Percentiles rank a stretch among this genome's conserved stretches.
Evolutionary conservation across 805 yeast genomes (phyloP).

Genomic region (Cyberlindnera samutprakarnensis): DNA sequence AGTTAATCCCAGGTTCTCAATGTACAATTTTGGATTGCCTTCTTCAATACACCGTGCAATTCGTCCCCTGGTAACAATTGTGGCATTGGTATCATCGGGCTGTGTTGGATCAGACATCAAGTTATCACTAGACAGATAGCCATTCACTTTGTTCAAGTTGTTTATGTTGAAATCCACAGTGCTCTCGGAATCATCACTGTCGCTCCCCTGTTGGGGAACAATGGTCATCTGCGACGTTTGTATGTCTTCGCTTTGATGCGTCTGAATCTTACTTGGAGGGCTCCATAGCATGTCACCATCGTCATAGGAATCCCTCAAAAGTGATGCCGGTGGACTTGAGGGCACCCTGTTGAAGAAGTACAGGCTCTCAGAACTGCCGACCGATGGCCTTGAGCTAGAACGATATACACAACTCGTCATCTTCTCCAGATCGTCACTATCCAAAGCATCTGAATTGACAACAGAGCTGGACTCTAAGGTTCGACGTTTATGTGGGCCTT

Average conservation of each 20-base stretch:
- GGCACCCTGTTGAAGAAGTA: constrained; percentile 17
- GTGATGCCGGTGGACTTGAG: constrained; percentile 18
- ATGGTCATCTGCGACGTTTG: constrained; percentile 18
- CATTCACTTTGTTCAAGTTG: constrained; percentile 15
- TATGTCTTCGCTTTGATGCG: neutral
- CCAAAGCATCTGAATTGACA: constrained; percentile 16
- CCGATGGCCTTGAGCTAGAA: constrained; percentile 15
- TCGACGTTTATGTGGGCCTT: constrained; percentile 13
- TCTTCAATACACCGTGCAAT: constrained; percentile 43
- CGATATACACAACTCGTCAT: constrained; percentile 1
- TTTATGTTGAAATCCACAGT: constrained; percentile 21
- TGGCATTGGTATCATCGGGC: constrained; percentile 13
- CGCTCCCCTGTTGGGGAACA: constrained; percentile 4
- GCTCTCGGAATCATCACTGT: constrained; percentile 11
- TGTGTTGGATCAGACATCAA: constrained; percentile 11
- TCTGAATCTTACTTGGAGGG: constrained; percentile 11
- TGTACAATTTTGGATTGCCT: constrained; percentile 32
- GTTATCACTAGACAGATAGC: constrained; percentile 19
- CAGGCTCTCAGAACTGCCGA: constrained; percentile 17
- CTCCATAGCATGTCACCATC: neutral
- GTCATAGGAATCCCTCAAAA: constrained; percentile 5
- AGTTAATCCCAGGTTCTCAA: constrained; percentile 40
- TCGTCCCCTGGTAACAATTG: constrained; percentile 29
- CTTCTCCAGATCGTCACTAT: constrained; percentile 9
- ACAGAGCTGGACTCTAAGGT: constrained; percentile 6